Percentiles rank a stretch among this genome's conserved stretches.
These are phyloP conservation scores for Edaphochlamys debaryana DNA, from an alignment of 139 green algal species.

Conservation along the genomic window DNA sequence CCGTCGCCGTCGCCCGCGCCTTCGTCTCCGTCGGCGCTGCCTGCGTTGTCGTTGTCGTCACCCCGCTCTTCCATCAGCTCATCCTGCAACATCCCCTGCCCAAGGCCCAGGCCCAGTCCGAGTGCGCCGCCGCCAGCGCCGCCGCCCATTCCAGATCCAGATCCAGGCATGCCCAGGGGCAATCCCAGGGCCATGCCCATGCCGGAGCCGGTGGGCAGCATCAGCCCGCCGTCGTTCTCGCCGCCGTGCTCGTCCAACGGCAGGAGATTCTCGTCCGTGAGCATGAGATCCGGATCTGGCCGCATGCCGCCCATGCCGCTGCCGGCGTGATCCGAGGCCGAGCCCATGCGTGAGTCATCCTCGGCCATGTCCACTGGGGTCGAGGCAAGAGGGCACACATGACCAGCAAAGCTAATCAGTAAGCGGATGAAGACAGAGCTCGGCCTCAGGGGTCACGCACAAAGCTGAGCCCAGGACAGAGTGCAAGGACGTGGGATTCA, in stretches of 20 bases:
- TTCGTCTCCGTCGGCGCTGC: conserved; percentile 13
- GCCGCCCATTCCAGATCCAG: not conserved
- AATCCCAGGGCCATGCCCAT: not conserved
- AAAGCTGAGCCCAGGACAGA: no score
- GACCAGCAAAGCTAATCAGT: no score
- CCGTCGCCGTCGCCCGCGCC: conserved; percentile 3
- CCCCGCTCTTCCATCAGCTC: conserved; percentile 16
- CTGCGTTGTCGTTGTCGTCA: conserved; percentile 38
- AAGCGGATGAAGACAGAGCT: no score
- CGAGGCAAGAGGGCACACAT: no score
- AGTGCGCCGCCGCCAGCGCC: not conserved
- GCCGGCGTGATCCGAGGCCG: conserved; percentile 12
- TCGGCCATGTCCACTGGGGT: conserved; percentile 61
- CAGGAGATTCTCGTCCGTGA: conserved; percentile 30
- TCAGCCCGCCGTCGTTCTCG: conserved; percentile 16
- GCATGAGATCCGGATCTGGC: not conserved
- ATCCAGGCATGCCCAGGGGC: no score
- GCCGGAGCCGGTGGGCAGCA: not conserved
- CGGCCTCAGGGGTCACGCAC: no score
- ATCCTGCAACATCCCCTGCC: not conserved
- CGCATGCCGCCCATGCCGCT: conserved; percentile 21
- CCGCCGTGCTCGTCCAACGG: conserved; percentile 20
- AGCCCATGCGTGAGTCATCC: conserved; percentile 44
- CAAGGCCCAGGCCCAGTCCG: not conserved
- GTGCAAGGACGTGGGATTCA: no score